Conservation (phyloP, 2,329 filamentous ascomycete species). For the Byssochlamys sp. region DNA sequence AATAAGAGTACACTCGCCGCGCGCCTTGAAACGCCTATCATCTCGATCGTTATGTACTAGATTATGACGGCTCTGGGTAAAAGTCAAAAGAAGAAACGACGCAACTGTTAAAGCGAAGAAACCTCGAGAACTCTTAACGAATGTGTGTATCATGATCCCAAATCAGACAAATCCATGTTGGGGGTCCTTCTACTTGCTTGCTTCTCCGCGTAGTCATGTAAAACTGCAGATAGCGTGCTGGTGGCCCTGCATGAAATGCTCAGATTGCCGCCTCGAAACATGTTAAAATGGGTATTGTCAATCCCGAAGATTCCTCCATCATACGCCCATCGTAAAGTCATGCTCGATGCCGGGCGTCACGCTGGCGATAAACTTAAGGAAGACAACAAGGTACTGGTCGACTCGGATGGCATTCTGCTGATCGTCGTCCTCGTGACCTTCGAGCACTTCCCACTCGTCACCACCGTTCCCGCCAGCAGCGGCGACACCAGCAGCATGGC, state of each 20-base stretch:
- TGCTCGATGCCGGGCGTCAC: slow-evolving; percentile 96
- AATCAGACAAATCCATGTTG: background rate
- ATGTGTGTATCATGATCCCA: background rate
- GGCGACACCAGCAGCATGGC: slow-evolving; percentile 25
- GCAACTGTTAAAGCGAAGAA: background rate
- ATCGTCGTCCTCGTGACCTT: slow-evolving; percentile 40
- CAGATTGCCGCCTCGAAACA: background rate
- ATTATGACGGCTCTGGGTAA: background rate
- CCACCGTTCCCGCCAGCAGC: slow-evolving; percentile 36
- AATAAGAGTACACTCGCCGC: background rate
- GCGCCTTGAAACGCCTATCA: background rate
- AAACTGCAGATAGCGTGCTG: background rate
- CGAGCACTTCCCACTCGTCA: slow-evolving; percentile 56
- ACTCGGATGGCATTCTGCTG: slow-evolving; percentile 40
- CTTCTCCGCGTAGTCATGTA: background rate
- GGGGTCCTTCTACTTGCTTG: background rate
- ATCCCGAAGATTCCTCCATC: slow-evolving; percentile 16
- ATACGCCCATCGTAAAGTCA: slow-evolving; percentile 94
- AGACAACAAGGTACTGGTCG: slow-evolving; percentile 44
- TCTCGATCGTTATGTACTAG: background rate
- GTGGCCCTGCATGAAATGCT: background rate
- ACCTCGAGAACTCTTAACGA: background rate
- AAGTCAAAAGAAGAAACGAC: background rate
- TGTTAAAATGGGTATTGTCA: background rate
- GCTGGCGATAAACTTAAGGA: slow-evolving; percentile 63